Evolutionary conservation across 345 rosid species (phyloP), one percentile per base, ranked within the genome.

Genomic region (Citrus glauca): DNA sequence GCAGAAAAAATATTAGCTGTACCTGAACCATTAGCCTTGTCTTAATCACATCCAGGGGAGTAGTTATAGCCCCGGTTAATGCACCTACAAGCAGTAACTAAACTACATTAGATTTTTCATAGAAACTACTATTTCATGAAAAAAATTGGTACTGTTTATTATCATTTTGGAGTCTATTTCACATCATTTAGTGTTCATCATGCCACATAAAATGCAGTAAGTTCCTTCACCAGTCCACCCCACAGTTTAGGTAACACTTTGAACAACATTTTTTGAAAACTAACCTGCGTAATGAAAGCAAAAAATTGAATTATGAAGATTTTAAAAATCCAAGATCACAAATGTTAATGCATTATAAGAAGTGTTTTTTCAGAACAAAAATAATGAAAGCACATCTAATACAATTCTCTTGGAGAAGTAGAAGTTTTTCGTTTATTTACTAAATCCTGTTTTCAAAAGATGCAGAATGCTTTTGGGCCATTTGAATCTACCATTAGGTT

Each of bases 11-110:
- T 10, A 76, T 83, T 69, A 6, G 1, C 62, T 35, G 55, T 84
- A 94, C 99, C 97, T 96, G 98, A 90, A 89, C 87, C 99, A 96
- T 96, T 84, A 94, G 82, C 69, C 99, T 92, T 63, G 99, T 96
- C 86, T 96, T 96, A 76, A 96, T 91, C 80, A 96, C 98, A 84
- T 94, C 99, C 17, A 92, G 97, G 9, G 99, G 99, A 67, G 99
- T 94, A 71, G 99, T 96, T 78, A 94, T 88, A 60, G 98, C 99
- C 84, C 98, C 99, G 17, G 99, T 96, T 67, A 94, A 80, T 68
- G 98, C 99, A 79, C 98, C 99, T 94, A 50, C 67, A 79, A 74
- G 32, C n/a, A 69, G 37, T 17, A 30, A 69, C 17, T 42, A 24
- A 63, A 74, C 22, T n/a, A 37, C 42, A 60, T 33, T 9, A 65